Percentiles rank a stretch among this genome's conserved stretches.
phyloP scores from a whole-genome alignment of 192 early-diverging fungal species.

The Umbelopsis vinacea region DNA sequence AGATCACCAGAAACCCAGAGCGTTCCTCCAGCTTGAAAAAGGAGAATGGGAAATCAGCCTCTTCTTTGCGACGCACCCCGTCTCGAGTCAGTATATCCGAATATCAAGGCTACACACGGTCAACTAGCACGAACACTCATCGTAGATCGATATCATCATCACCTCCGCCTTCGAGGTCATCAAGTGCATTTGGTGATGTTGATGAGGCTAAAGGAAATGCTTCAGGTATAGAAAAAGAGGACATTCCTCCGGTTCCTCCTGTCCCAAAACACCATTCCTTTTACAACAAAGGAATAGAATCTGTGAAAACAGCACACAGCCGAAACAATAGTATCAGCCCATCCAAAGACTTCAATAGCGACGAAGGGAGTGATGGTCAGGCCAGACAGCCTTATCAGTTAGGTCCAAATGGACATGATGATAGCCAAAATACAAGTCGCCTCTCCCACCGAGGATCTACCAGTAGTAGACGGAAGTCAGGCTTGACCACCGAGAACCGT shows the following conservation, averaged over 20 bases:
- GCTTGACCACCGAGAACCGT: neutral
- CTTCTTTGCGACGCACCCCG: slow-evolving; percentile 20
- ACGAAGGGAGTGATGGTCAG: neutral
- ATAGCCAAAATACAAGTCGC: neutral
- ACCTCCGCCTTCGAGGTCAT: slow-evolving; percentile 23
- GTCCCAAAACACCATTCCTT: slow-evolving; percentile 35
- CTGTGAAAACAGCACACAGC: neutral
- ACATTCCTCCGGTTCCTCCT: slow-evolving; percentile 37
- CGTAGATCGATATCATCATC: slow-evolving; percentile 25
- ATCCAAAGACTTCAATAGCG: neutral
- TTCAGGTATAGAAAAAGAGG: neutral
- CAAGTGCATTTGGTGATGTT: slow-evolving; percentile 5
- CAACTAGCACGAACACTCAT: slow-evolving; percentile 1
- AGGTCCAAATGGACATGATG: neutral
- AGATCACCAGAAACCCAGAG: neutral
- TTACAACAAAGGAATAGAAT: neutral
- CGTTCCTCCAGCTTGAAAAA: neutral
- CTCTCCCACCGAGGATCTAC: neutral
- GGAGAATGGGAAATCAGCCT: neutral
- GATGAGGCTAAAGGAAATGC: neutral
- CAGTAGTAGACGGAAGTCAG: neutral
- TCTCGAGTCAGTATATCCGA: slow-evolving; percentile 43
- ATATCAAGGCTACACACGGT: slow-evolving; percentile 25
- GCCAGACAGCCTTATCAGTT: neutral
- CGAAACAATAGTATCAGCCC: neutral